Base-by-base conservation (phyloP, 2,329 filamentous ascomycete genomes). In the Penicillium paneum region DNA sequence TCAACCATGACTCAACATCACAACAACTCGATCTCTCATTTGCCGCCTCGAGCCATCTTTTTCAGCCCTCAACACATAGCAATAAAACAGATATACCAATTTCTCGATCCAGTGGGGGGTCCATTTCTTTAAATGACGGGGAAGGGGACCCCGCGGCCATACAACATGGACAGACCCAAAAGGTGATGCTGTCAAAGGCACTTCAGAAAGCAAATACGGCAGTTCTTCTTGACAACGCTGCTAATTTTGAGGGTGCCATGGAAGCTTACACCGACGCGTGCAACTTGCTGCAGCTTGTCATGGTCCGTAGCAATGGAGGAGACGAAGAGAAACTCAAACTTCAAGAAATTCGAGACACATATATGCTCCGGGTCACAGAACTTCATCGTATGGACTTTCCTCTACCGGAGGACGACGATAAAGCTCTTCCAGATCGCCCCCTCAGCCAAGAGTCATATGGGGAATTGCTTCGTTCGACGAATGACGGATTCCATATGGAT, bases 191-290 rank as follows among this genome's bases (percentile, higher is more conserved):
- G 34, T 96, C 93, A n/a, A 90, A 89, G 64, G 94, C 94, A 0
- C 78, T 99, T 51, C 89, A 96, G 70, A 96, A 97, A 75, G 94
- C 94, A 46, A 97, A 99, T 68, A 93, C 90, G 12, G 94, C 94
- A 21, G 94, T 99, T 26, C 83, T 97, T 62, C 83, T 99, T 38
- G 94, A 99, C 75, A 97, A 97, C 81, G 91, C 91, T 13, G 90
- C 94, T 67, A 96, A 97, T 68, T 93, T 94, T 59, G 90, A 93
- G 70, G 91, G 90, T 38, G 94, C 94, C 17, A 87, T 95, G 69
- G 85, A 91, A 66, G 91, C 93, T 13, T 99, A 99, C 70, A 81
- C 83, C 11, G 94, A 99, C 74, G 94, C 95, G 4, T 99, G 94
- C 69, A 83, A 87, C 52, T 79, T 99, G 55, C 77, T 99, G 51